phyloP scores from a whole-genome alignment of 805 yeast species.

The Yamadazyma paraphyllophila region DNA sequence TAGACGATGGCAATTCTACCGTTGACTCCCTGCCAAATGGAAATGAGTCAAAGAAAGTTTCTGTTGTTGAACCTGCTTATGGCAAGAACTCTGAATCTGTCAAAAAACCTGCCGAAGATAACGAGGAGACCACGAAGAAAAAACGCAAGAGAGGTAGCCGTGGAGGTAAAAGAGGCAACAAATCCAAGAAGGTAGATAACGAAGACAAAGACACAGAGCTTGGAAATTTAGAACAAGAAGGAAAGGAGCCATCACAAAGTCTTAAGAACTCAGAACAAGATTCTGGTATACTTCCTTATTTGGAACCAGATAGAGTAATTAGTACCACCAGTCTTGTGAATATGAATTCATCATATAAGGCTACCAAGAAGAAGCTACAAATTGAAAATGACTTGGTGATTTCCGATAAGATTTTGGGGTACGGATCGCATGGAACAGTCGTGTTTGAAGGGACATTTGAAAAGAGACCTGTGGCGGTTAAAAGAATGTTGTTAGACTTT shows the following conservation, averaged over 20 bases:
- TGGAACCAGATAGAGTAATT: constrained; percentile 13
- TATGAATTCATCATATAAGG: constrained; percentile 15
- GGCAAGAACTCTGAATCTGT: background rate
- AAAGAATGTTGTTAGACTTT: constrained; percentile 88
- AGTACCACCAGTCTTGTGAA: constrained; percentile 31
- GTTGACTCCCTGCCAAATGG: too few relatives aligned
- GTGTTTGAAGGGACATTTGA: constrained; percentile 90
- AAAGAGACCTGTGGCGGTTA: constrained; percentile 92
- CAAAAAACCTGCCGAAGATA: constrained; percentile 3
- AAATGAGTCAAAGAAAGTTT: background rate
- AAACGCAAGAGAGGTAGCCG: constrained; percentile 82
- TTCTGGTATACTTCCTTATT: background rate
- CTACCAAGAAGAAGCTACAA: constrained; percentile 32
- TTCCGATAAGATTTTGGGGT: constrained; percentile 78
- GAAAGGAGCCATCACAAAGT: constrained; percentile 4
- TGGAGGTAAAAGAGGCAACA: constrained; percentile 66
- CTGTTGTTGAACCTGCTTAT: background rate
- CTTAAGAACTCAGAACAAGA: too few relatives aligned
- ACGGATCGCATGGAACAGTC: constrained; percentile 96
- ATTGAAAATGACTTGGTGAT: constrained; percentile 55
- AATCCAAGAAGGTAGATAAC: constrained; percentile 32
- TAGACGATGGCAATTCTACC: background rate
- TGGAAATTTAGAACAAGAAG: too few relatives aligned
- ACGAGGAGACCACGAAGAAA: constrained; percentile 31
- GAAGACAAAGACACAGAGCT: constrained; percentile 10